Evolutionary conservation across 257 asterid genomes (phyloP), one percentile per base, ranked within the genome.

Genomic region (Solanum lycopersicoides): DNA sequence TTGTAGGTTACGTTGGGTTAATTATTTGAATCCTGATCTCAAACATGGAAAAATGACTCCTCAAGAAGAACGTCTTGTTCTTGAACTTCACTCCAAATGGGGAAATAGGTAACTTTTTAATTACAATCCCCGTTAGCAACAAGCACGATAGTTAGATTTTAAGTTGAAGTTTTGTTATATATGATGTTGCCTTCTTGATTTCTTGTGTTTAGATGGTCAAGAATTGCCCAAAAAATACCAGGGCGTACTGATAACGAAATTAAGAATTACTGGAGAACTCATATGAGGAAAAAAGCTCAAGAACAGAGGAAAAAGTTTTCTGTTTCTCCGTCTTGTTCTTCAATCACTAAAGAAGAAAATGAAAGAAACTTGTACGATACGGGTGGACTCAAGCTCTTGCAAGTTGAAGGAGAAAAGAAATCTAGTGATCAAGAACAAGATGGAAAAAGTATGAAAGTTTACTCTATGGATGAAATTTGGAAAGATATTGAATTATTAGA

Each of bases 201-300:
- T 8, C 77, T 41, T 15, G 35, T 75, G 9, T 86, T 88, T 83
- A 96, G 99, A 89, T 96, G 99, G 99, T 96, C 99, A 23, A 94
- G 93, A 90, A 96, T 96, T 87, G 99, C 99, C 4, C 90, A 93
- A 28, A 96, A 94, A 87, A 74, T 96, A 84, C 98, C 99, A 3
- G 99, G 99, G 10, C 95, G 99, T 89, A 96, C 99, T 0, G 99
- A 96, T 83, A 96, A 96, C 79, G 98, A 96, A 89, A 96, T 96
- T 86, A 96, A 96, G 89, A 96, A 96, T 87, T 96, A 96, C 34
- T 95, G 99, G 99, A 92, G 99, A 41, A 96, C 98, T 4, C 95
- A 94, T 88, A 91, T 92, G 98, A 93, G 99, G 91, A 95, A 96
- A 87, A 92, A 91, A 85, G 98, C 98, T 80, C 98, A 93, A 87